Evolutionary conservation across 352 stramenopile species (phyloP), one percentile per base, ranked within the genome.

Genomic region (Plasmopara halstedii): DNA sequence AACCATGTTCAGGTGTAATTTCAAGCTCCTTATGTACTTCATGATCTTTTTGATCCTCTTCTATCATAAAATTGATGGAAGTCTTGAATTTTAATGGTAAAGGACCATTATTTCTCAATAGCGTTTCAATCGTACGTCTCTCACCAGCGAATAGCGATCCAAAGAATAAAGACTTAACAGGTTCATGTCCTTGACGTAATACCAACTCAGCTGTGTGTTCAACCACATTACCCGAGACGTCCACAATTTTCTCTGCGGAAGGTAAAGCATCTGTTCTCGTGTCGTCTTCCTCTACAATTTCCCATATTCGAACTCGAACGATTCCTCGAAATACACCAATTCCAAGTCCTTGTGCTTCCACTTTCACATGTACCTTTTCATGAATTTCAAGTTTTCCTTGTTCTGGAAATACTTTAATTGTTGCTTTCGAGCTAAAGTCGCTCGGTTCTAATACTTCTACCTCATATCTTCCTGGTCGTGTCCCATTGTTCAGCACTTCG

Each of bases 191-290:
- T 36, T 71, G 53, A 8, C 62, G 56, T 5, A 76, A 58, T 6
- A 96, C 51, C 4, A 97, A 41, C 51, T 96, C 84, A 0, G 96
- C 68, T 6, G 61, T 90, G 49, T 96, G 89, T 40, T 92, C 73
- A 3, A 97, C 76, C 13, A 96, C 58, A 13, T 33, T 74, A 1
- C 79, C 85, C 9, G 54, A 69, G 2, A 97, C 61, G 33, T 97
- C 88, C 6, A 97, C 43, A 7, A 94, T 53, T 42, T 79, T 84
- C 42, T 90, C 72, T 3, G 48, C 48, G 9, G 41, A 53, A 2
- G 53, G 36, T 7, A 26, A 19, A 14, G 31, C 21, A 3, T 23
- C 38, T 9, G 21, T 25, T 4, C 41, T 26, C 7, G 10, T 18
- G 2, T 62, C 35, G 1, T 53, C 45, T 0, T 55, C 42, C 6